Conservation (phyloP, 164 flowering plant genomes). For the Sextonia rubra region DNA sequence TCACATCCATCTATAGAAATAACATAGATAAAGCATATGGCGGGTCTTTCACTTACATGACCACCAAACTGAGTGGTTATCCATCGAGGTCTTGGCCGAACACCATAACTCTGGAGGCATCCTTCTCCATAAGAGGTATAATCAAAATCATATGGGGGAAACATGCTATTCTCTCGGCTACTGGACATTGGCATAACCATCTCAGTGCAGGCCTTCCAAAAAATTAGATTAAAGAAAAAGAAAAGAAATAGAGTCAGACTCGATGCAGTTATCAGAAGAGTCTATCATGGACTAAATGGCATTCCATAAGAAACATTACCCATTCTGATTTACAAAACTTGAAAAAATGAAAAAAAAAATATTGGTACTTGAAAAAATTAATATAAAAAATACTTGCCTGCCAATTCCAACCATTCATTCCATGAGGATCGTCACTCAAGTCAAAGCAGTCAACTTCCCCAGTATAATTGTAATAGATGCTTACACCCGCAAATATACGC, state of each 20-base stretch:
- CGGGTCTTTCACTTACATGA: conserved; percentile 49
- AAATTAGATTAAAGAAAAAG: conserved; percentile 3
- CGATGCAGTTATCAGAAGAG: background rate
- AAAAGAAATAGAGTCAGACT: background rate
- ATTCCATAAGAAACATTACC: no score
- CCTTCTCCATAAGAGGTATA: conserved; percentile 43
- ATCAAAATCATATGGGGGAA: conserved; percentile 54
- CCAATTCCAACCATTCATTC: conserved; percentile 91
- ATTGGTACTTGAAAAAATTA: background rate
- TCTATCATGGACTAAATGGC: background rate
- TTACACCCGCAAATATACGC: conserved; percentile 72
- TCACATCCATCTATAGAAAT: background rate
- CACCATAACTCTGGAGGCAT: conserved; percentile 47
- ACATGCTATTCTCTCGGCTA: conserved; percentile 63
- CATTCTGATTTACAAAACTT: background rate
- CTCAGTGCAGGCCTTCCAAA: conserved; percentile 79
- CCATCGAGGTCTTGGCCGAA: conserved; percentile 76
- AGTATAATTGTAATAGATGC: conserved; percentile 79
- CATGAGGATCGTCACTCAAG: conserved; percentile 80
- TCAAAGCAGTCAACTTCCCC: conserved; percentile 72
- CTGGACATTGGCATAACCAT: conserved; percentile 94
- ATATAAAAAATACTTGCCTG: conserved; percentile 41
- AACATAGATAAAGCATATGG: background rate
- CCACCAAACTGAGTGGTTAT: conserved; percentile 89
- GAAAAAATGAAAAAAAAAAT: background rate